These are phyloP conservation scores for Ambrosia trifida DNA, from an alignment of 129 eudicot species.

Conservation along the genomic window DNA sequence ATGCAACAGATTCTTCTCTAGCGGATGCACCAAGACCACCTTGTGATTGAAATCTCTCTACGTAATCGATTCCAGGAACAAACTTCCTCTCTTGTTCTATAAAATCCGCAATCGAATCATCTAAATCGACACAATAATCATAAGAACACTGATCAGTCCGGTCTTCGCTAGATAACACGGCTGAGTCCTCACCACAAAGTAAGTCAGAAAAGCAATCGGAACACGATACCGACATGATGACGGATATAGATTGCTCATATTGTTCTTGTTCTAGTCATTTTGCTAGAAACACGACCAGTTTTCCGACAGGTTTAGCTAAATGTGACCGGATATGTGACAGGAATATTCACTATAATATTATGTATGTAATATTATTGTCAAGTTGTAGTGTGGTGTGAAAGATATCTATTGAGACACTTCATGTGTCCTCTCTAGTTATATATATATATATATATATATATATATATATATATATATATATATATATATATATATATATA, in stretches of 20 bases:
- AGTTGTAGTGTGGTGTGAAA: conserved; percentile 24
- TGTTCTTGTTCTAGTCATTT: conserved; percentile 37
- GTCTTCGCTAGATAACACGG: conserved; percentile 39
- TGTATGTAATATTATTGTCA: neutral
- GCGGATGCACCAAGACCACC: conserved; percentile 60
- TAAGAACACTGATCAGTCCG: conserved; percentile 59
- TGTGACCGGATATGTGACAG: neutral
- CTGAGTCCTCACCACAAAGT: conserved; percentile 90
- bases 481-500: too few species aligned
- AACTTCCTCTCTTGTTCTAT: conserved; percentile 71
- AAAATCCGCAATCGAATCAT: conserved; percentile 74
- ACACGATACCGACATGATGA: conserved; percentile 71
- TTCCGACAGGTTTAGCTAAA: conserved; percentile 1
- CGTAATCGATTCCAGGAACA: conserved; percentile 50
- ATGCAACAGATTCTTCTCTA: conserved; percentile 74
- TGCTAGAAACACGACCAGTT: neutral
- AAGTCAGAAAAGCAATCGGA: conserved; percentile 81
- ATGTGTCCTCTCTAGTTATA: conserved; percentile 18
- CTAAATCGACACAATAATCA: conserved; percentile 51
- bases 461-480: too few species aligned
- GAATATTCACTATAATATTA: too few species aligned
- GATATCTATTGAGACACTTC: conserved; percentile 19
- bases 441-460: conserved; percentile 15
- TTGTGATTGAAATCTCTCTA: conserved; percentile 46
- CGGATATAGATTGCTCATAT: conserved; percentile 38